phyloP scores from a whole-genome alignment of 2,329 filamentous ascomycete species.

The Alternaria sp. region DNA sequence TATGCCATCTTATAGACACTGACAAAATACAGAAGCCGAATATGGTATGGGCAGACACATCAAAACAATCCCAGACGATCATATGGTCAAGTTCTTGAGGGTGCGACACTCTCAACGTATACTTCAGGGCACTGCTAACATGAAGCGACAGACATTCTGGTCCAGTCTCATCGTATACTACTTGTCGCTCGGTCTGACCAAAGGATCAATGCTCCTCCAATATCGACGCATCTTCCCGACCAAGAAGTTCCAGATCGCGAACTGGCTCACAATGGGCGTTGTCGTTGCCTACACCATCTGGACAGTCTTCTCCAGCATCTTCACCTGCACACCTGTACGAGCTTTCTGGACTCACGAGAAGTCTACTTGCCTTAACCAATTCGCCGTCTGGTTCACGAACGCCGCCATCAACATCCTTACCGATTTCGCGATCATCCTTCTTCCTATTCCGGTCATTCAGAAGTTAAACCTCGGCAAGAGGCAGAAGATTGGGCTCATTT shows the following conservation, averaged over 20 bases:
- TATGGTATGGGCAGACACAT: constrained; percentile 40
- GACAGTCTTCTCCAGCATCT: constrained; percentile 42
- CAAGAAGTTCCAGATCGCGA: constrained; percentile 31
- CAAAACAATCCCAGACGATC: constrained; percentile 12
- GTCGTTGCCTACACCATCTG: constrained; percentile 36
- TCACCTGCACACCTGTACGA: constrained; percentile 40
- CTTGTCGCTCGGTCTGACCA: constrained; percentile 41
- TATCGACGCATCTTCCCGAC: constrained; percentile 41
- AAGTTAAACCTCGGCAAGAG: constrained; percentile 41
- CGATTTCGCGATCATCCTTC: constrained; percentile 42
- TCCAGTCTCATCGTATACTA: constrained; percentile 42
- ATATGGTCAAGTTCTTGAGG: constrained; percentile 31
- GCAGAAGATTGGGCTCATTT: constrained; percentile 46
- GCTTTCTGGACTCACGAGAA: constrained; percentile 42
- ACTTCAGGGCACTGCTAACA: neutral
- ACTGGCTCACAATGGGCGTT: constrained; percentile 32
- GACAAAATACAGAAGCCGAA: constrained; percentile 30
- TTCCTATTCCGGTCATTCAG: constrained; percentile 44
- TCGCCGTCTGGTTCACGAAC: constrained; percentile 37
- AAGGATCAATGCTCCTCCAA: constrained; percentile 43
- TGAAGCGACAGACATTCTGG: constrained; percentile 36
- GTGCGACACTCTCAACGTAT: constrained; percentile 12
- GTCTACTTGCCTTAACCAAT: constrained; percentile 41
- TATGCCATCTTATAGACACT: constrained; percentile 1
- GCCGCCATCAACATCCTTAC: constrained; percentile 39